Evolutionary conservation across 2,329 filamentous ascomycete species (phyloP).

Genomic region (Colletotrichum sp.): DNA sequence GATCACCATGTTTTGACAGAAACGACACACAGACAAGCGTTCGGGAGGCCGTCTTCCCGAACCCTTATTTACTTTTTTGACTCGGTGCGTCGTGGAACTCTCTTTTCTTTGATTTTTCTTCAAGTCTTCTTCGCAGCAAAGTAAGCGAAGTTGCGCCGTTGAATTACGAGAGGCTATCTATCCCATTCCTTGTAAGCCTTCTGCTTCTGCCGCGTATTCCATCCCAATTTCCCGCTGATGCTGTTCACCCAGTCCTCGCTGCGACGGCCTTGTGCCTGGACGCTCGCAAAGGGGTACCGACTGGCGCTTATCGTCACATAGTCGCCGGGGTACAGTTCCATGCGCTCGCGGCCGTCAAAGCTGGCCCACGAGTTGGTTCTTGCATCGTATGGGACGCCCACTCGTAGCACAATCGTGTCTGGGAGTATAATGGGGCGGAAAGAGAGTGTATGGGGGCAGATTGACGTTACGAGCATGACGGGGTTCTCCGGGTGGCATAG

Average conservation of each 20-base stretch:
- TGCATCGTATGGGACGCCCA: constrained; percentile 94
- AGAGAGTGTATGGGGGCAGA: constrained; percentile 92
- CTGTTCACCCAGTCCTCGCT: constrained; percentile 85
- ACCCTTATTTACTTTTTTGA: neutral
- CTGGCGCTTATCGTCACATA: constrained; percentile 86
- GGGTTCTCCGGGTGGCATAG: constrained; percentile 96
- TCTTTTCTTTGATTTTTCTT: neutral
- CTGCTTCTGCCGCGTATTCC: constrained; percentile 81
- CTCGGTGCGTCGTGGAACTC: neutral
- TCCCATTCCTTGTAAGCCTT: constrained; percentile 63
- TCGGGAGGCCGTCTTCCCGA: neutral
- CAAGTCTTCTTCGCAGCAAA: neutral
- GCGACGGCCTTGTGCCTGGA: constrained; percentile 70
- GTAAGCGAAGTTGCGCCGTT: neutral
- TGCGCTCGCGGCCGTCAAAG: constrained; percentile 90
- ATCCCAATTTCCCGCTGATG: constrained; percentile 78
- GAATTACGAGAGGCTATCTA: constrained; percentile 10
- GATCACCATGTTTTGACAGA: neutral
- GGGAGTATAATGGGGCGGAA: constrained; percentile 97
- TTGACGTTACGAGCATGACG: constrained; percentile 91
- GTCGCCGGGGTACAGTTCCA: constrained; percentile 79
- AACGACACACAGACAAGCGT: neutral
- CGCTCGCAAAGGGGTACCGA: constrained; percentile 79
- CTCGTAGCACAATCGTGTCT: constrained; percentile 90
- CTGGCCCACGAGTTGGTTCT: constrained; percentile 94